Percentiles rank a stretch among this genome's conserved stretches.
These are phyloP conservation scores for Acacia concinna DNA, from an alignment of 331 rosid genomes.

Conservation along the genomic window DNA sequence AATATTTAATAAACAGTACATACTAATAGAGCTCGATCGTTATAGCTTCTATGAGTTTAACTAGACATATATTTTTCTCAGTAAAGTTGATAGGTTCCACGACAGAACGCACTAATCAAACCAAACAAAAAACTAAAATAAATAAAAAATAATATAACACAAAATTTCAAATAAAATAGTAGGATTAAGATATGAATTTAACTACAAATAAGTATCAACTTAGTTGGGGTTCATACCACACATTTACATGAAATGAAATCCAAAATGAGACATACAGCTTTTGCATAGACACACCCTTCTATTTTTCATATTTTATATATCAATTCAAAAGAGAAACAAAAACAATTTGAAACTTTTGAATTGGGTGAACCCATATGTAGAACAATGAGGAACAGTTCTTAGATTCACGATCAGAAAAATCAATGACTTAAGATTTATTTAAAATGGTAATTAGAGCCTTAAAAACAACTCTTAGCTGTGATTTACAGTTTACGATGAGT, in stretches of 20 bases:
- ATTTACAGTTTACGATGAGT: too few species aligned
- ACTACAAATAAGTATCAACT: not conserved
- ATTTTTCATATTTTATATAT: too few species aligned
- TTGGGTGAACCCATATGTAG: not conserved
- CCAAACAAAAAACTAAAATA: not conserved
- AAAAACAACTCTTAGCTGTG: fast-evolving
- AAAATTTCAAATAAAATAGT: not conserved
- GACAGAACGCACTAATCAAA: not conserved
- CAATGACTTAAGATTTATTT: too few species aligned
- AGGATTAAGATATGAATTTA: not conserved
- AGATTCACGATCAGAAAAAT: too few species aligned
- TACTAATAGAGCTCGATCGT: not conserved
- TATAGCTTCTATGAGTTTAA: not conserved
- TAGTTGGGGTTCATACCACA: not conserved
- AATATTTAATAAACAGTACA: not conserved
- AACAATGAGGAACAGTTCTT: too few species aligned
- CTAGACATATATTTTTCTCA: not conserved
- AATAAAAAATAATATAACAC: not conserved
- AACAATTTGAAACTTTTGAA: not conserved
- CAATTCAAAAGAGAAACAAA: not conserved
- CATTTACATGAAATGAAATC: not conserved
- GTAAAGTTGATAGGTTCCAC: not conserved
- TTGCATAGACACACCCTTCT: not conserved
- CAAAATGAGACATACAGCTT: not conserved
- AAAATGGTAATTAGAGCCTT: too few species aligned